Evolutionary conservation across 2,329 filamentous ascomycete genomes (phyloP).

Genomic region (Fusarium sp.): DNA sequence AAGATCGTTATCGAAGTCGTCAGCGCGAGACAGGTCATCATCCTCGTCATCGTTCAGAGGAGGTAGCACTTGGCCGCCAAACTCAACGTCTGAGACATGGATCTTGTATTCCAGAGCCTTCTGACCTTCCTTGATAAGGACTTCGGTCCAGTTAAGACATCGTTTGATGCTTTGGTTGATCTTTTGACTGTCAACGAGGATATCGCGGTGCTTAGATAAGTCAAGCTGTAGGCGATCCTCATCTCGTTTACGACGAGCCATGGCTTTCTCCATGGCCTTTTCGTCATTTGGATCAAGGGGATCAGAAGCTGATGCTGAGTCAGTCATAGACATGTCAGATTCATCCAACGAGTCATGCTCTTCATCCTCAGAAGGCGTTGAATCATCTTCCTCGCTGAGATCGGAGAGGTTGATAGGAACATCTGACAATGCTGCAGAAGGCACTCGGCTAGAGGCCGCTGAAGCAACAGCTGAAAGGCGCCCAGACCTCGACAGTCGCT

Average conservation of each 20-base stretch:
- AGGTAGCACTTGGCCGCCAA: conserved; percentile 84
- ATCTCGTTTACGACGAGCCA: conserved; percentile 75
- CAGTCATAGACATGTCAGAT: conserved; percentile 63
- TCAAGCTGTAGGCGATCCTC: conserved; percentile 89
- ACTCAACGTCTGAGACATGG: conserved; percentile 81
- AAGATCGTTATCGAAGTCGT: conserved; percentile 40
- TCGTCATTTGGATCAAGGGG: conserved; percentile 59
- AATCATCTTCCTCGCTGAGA: conserved; percentile 60
- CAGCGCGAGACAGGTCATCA: conserved; percentile 36
- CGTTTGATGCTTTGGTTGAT: conserved; percentile 95
- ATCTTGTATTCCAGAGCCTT: conserved; percentile 90
- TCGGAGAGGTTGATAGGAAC: conserved; percentile 65
- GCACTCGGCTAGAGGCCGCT: conserved; percentile 62
- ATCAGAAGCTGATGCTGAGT: conserved; percentile 50
- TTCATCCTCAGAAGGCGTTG: conserved; percentile 59
- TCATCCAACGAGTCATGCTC: conserved; percentile 69
- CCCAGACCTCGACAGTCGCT: conserved; percentile 87
- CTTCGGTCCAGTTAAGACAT: conserved; percentile 91
- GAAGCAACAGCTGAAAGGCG: conserved; percentile 73
- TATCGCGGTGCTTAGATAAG: conserved; percentile 87
- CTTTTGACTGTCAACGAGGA: conserved; percentile 91
- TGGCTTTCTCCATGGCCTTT: conserved; percentile 49
- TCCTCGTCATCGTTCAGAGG: conserved; percentile 73
- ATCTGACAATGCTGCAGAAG: conserved; percentile 61
- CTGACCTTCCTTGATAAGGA: conserved; percentile 88